Evolutionary conservation across 73 alveolate species (phyloP).

Genomic region (Loxodes magnus): DNA sequence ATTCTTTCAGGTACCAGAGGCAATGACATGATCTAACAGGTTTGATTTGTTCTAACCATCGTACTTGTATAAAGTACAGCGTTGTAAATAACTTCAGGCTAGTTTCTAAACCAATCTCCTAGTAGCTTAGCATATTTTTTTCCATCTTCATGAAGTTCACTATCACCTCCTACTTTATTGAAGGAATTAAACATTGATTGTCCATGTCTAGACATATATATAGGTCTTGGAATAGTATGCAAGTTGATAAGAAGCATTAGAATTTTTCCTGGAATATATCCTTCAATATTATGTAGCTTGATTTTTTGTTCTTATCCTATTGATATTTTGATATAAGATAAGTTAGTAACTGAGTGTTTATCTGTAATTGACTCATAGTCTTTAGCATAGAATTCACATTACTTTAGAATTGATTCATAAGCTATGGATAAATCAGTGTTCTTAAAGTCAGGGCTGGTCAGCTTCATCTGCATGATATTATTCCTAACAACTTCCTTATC

Average conservation of each 20-base stretch:
- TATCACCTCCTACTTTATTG: slow-evolving; percentile 44
- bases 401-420: no score
- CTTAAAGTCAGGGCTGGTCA: no score
- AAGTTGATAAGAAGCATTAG: slow-evolving; percentile 32
- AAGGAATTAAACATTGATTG: slow-evolving; percentile 37
- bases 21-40: not conserved
- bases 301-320: no score
- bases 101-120: slow-evolving; percentile 14
- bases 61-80: no score
- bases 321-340: no score
- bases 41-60: slow-evolving; percentile 8
- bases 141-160: slow-evolving; percentile 19
- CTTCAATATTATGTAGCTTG: no score
- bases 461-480: no score
- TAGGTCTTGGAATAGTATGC: slow-evolving; percentile 47
- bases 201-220: slow-evolving; percentile 59
- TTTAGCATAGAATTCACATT: no score
- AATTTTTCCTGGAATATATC: slow-evolving; percentile 14
- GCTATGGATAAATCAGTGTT: no score
- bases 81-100: not conserved
- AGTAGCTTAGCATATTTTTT: slow-evolving; percentile 20
- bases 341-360: no score
- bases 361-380: no score
- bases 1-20: not conserved
- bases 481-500: slow-evolving; percentile 43